Evolutionary conservation across 108 stramenopile genomes (phyloP).

Genomic region (Fistulifera solaris): DNA sequence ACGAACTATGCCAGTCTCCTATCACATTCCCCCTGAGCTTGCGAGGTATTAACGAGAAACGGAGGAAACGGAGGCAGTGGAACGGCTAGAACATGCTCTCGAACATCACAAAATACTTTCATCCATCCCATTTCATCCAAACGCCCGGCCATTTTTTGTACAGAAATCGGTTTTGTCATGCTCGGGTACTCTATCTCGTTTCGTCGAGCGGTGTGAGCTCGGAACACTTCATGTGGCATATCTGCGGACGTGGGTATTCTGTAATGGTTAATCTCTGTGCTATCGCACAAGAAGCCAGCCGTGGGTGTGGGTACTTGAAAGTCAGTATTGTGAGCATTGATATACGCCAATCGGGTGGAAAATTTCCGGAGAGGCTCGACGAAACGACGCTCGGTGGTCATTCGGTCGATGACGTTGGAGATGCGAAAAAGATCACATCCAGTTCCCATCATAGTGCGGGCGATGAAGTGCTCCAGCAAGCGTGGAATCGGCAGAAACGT

Average conservation of each 20-base stretch:
- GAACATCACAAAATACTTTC: conserved; percentile 68
- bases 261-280: conserved; percentile 39
- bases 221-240: conserved; percentile 9
- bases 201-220: conserved; percentile 3
- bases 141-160: conserved; percentile 26
- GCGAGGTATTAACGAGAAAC: background rate
- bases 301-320: conserved; percentile 75
- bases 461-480: conserved; percentile 36
- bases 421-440: conserved; percentile 61
- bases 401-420: conserved; percentile 30
- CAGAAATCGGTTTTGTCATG: conserved; percentile 2
- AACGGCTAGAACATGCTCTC: conserved; percentile 24
- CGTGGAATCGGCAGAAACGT: conserved; percentile 63
- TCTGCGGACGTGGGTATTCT: background rate
- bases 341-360: conserved; percentile 69
- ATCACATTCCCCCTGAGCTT: background rate
- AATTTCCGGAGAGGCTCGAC: conserved; percentile 53
- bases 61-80: conserved; percentile 10
- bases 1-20: conserved; percentile 19
- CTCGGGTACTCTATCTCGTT: background rate
- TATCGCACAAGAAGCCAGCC: conserved; percentile 64
- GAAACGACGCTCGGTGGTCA: conserved; percentile 34
- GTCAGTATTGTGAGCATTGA: conserved; percentile 69
- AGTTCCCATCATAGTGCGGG: conserved; percentile 32
- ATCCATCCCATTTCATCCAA: conserved; percentile 76